Evolutionary conservation across 768 basidiomycete species (phyloP).

Genomic region (Suillus tomentosus): DNA sequence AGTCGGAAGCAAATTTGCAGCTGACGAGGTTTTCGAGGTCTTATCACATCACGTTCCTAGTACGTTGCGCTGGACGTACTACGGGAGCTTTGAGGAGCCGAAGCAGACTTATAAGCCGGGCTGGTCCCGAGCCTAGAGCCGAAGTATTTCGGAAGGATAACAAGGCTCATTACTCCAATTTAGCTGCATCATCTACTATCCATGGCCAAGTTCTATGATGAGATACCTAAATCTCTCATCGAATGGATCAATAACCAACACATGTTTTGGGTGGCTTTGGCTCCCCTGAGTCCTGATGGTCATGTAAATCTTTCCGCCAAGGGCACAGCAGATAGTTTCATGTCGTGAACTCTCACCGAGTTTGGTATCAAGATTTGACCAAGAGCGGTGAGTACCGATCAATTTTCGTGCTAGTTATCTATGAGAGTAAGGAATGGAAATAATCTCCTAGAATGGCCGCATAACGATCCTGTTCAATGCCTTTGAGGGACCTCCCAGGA

Average conservation of each 20-base stretch:
- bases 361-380: slow-evolving; percentile 76
- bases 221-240: slow-evolving; percentile 53
- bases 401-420: not conserved
- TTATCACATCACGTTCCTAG: too few species aligned
- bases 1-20: too few species aligned
- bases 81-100: too few species aligned
- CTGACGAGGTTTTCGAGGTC: too few species aligned
- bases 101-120: too few species aligned
- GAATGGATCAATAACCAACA: slow-evolving; percentile 65
- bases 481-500: slow-evolving; percentile 62
- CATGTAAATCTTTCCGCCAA: slow-evolving; percentile 74
- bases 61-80: too few species aligned
- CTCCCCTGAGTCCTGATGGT: slow-evolving; percentile 57
- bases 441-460: slow-evolving; percentile 63
- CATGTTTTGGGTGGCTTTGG: slow-evolving; percentile 72
- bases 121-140: too few species aligned
- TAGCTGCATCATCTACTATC: not conserved
- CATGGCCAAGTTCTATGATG: slow-evolving; percentile 62
- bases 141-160: too few species aligned
- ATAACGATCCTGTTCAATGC: slow-evolving; percentile 65
- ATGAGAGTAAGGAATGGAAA: slow-evolving; percentile 49
- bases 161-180: too few species aligned
- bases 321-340: slow-evolving; percentile 64
- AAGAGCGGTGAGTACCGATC: slow-evolving; percentile 52
- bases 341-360: slow-evolving; percentile 50